phyloP scores from a whole-genome alignment of 1,139 yeast genomes.

The Entelexis sorbosivorans region DNA sequence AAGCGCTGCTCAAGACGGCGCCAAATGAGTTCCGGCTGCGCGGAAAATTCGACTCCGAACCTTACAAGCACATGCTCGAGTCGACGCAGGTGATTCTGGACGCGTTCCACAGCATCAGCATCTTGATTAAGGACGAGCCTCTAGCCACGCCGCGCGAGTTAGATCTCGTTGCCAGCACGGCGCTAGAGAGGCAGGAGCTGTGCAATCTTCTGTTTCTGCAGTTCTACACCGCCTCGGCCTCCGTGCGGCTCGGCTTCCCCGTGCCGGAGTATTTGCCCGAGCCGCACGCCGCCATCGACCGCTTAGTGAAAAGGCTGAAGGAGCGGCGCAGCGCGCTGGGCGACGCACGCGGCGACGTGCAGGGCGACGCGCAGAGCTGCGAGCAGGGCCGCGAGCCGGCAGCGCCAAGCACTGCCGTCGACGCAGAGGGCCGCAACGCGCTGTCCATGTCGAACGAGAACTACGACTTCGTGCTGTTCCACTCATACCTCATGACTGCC shows the following conservation, averaged over 20 bases:
- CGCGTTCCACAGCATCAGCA: conserved; percentile 60
- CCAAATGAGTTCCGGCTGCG: conserved; percentile 66
- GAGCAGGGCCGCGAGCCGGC: too few relatives aligned
- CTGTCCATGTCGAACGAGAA: conserved; percentile 26
- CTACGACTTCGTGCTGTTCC: conserved; percentile 65
- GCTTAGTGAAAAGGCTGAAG: conserved; percentile 51
- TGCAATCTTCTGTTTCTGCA: conserved; percentile 62
- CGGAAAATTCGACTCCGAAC: conserved; percentile 53
- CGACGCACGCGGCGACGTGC: too few relatives aligned
- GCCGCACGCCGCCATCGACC: conserved; percentile 62
- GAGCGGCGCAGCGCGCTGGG: conserved; percentile 26
- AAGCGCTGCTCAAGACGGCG: conserved; percentile 53
- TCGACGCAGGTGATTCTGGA: conserved; percentile 60
- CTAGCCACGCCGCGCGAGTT: conserved; percentile 44
- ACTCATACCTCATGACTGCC: conserved; percentile 64
- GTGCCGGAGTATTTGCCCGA: conserved; percentile 68
- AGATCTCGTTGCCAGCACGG: conserved; percentile 45
- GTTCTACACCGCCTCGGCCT: conserved; percentile 69
- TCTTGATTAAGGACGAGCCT: conserved; percentile 56
- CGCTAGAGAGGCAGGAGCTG: conserved; percentile 52
- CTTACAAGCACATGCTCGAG: conserved; percentile 42
- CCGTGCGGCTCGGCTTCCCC: conserved; percentile 65
- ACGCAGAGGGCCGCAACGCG: not conserved
- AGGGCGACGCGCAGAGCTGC: too few relatives aligned
- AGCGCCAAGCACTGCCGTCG: not conserved